Conservation (phyloP, 2,329 filamentous ascomycete genomes). For the Aspergillus quadrilineatus region DNA sequence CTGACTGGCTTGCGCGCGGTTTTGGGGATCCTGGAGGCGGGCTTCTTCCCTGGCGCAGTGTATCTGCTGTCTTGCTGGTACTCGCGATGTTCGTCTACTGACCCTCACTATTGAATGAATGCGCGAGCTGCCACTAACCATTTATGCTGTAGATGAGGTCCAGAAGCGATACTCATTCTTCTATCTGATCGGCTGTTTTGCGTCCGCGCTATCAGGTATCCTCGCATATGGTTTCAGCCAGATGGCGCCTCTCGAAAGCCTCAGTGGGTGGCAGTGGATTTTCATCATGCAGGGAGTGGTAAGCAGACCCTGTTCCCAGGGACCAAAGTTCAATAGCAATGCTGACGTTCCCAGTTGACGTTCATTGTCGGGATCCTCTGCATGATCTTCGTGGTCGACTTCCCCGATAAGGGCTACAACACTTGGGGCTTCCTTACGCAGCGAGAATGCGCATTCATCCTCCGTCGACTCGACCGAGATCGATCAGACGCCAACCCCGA, state of each 20-base stretch:
- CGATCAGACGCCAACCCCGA: conserved; percentile 53
- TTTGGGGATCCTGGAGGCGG: conserved; percentile 31
- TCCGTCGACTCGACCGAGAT: conserved; percentile 53
- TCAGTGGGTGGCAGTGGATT: conserved; percentile 55
- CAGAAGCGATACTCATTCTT: conserved; percentile 45
- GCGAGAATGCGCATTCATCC: conserved; percentile 50
- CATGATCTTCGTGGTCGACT: conserved; percentile 35
- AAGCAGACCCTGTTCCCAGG: conserved; percentile 6
- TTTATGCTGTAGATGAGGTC: conserved; percentile 24
- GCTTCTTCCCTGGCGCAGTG: conserved; percentile 69
- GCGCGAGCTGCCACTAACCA: too few relatives aligned
- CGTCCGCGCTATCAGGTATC: conserved; percentile 50
- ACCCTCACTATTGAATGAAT: background rate
- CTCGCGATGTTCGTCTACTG: conserved; percentile 41
- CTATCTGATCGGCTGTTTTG: conserved; percentile 51
- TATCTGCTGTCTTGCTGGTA: conserved; percentile 76
- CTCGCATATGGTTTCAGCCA: conserved; percentile 44
- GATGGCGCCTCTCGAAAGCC: conserved; percentile 43
- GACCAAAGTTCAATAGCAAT: background rate
- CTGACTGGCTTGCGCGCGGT: conserved; percentile 26
- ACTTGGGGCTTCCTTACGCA: conserved; percentile 28
- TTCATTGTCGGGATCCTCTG: conserved; percentile 6
- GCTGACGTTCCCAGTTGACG: conserved; percentile 23
- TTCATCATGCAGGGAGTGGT: conserved; percentile 55
- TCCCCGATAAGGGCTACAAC: conserved; percentile 31